Evolutionary conservation across 805 yeast genomes (phyloP), one percentile per base, ranked within the genome.

Genomic region (Yamadazyma laniorum): DNA sequence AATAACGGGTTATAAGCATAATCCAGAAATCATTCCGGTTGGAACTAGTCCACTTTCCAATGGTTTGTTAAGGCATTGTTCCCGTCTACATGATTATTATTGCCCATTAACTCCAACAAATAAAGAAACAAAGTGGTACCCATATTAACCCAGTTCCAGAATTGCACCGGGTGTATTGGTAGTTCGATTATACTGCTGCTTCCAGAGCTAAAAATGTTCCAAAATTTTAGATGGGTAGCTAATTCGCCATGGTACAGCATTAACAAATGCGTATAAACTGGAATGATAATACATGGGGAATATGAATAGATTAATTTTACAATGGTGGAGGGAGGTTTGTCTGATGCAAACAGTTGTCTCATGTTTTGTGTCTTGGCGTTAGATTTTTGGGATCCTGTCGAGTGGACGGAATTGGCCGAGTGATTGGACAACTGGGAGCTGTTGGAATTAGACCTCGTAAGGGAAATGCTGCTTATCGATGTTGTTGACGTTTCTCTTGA

Each of bases 81-180:
- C 18, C 59, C 58, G 18, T 55, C 55, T 14, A 59, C 39, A 29
- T 54, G 50, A 23, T 53, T 53, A 35, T 54, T 51, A 44, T 62
- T 61, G 13, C 72, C 70, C 48, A 80, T 61, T 43, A 91, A 67
- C 63, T 91, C 99, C 32, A 85, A 69, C 21, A 83, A 80, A 60
- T 91, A 91, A 18, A 93, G 68, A n/a, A 79, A 66, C 40, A 93
- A 65, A 8, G 95, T 85, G 37, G 83, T 74, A 48, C 83, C 80
- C 69, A 91, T 85, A 57, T 91, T 91, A 42, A 86, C 77, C 98
- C 98, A 91, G 52, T 90, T 87, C 98, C 99, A 91, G 57, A 93
- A 85, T 52, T 88, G 89, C 87, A 95, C 85, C n/a, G 96, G 83
- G 56, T 81, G 79, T 18, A 75, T 72, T n/a, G 50, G 46, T 18